A percentile compares a stretch with the other conserved stretches of the same genome.
phyloP scores from a whole-genome alignment of 306 rosid genomes.

The Sesbania bispinosa region DNA sequence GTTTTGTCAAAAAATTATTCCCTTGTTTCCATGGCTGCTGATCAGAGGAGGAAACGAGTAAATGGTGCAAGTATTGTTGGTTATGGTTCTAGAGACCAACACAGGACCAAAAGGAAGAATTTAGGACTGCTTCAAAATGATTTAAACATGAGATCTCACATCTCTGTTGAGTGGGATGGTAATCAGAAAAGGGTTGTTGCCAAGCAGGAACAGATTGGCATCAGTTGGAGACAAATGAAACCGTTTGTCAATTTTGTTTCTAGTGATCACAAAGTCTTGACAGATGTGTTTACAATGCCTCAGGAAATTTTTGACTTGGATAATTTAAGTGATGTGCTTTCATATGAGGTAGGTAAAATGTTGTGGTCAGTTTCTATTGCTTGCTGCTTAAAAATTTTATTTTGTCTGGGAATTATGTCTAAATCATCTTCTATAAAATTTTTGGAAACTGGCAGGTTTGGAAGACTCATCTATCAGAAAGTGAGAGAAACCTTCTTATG shows the following conservation, averaged over 20 bases:
- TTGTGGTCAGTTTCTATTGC: constrained; percentile 18
- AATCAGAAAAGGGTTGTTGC: constrained; percentile 74
- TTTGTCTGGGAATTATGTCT: not conserved
- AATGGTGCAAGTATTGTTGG: constrained; percentile 51
- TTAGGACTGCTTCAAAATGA: constrained; percentile 47
- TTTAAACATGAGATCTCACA: constrained; percentile 51
- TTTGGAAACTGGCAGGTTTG: constrained; percentile 65
- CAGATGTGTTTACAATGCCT: constrained; percentile 70
- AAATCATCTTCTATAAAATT: constrained; percentile 9
- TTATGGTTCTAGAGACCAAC: constrained; percentile 65
- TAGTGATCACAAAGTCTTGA: constrained; percentile 47
- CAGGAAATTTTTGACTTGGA: constrained; percentile 65
- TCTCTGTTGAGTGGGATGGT: constrained; percentile 85
- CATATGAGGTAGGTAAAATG: constrained; percentile 58
- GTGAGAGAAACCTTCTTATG: constrained; percentile 65
- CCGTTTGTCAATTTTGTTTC: constrained; percentile 44
- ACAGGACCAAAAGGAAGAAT: constrained; percentile 56
- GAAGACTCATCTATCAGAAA: constrained; percentile 72
- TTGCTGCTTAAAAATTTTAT: constrained; percentile 1
- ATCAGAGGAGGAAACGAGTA: constrained; percentile 80
- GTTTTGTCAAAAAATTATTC: constrained; percentile 24
- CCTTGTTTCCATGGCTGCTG: constrained; percentile 71
- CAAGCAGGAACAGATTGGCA: constrained; percentile 81
- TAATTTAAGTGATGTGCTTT: constrained; percentile 69
- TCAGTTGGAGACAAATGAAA: constrained; percentile 66